Evolutionary conservation across 768 basidiomycete genomes (phyloP).

Genomic region (Termitomyces sp.): DNA sequence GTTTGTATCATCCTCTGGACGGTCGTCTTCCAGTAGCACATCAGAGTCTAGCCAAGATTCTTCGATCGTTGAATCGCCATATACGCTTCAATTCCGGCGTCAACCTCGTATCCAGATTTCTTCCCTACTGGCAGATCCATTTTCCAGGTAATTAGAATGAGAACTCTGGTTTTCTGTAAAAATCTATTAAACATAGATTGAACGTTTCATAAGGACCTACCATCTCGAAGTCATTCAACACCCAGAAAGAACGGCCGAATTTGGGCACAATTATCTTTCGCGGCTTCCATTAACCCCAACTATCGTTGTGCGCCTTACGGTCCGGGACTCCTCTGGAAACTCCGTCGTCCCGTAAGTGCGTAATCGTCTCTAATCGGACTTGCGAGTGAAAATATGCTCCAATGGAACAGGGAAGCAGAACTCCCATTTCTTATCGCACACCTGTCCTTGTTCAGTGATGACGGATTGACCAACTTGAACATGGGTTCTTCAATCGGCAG

Average conservation of each 20-base stretch:
- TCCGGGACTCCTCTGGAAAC: conserved; percentile 68
- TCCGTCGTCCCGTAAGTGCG: conserved; percentile 71
- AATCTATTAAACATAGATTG: conserved; percentile 14
- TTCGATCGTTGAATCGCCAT: conserved; percentile 28
- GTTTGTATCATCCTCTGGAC: conserved; percentile 29
- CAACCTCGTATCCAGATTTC: conserved; percentile 54
- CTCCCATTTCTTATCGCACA: conserved; percentile 86
- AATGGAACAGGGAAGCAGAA: conserved; percentile 65
- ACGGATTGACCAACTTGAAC: conserved; percentile 60
- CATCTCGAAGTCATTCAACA: conserved; percentile 84
- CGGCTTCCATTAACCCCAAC: conserved; percentile 83
- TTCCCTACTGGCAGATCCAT: conserved; percentile 50
- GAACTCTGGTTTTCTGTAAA: neutral
- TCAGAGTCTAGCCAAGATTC: conserved; percentile 39
- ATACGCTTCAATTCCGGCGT: conserved; percentile 28
- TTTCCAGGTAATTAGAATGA: conserved; percentile 40
- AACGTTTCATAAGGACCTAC: conserved; percentile 46
- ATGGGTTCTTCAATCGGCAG: conserved; percentile 53
- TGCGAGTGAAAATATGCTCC: conserved; percentile 3
- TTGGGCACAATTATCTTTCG: conserved; percentile 67
- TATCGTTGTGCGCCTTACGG: conserved; percentile 72
- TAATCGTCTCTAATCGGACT: conserved; percentile 4
- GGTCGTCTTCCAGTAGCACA: conserved; percentile 33
- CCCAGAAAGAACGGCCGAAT: conserved; percentile 77
- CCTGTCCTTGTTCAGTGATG: conserved; percentile 66